Base-by-base conservation (phyloP, 495 filamentous ascomycete species). In the Schizothecium vesticola region DNA sequence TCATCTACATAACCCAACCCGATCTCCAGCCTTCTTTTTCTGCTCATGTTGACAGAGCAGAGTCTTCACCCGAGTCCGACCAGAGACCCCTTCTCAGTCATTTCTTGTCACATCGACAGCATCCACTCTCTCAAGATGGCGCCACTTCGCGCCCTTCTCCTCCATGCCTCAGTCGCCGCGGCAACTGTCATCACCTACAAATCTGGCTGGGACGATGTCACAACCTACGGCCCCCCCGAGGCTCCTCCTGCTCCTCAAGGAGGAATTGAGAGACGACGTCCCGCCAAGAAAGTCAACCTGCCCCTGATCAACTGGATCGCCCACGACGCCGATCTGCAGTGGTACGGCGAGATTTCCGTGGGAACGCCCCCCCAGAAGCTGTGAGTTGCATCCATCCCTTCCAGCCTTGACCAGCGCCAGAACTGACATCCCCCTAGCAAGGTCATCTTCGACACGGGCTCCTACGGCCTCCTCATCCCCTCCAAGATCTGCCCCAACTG, bases 371-470 rank as follows among this genome's bases (percentile, higher is more conserved):
- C 71, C 0, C 69, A 70, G 60, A 74, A 59, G 9, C 69, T 75
- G 74, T 73, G 64, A 67, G 70, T 63, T 6, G 6, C 8, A 21
- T 55, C n/a, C 6, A n/a, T 2, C 3, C 1, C 22, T 9, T 12
- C 31, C 22, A 16, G 9, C 11, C 22, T 1, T 1, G 0, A 24
- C 16, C 10, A 0, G 1, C 2, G 2, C 6, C 12, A 24, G 24
- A n/a, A 19, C 56, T 59, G 26, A 56, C 16, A 43, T 12, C 28
- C 21, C 21, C 2, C 9, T 16, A 77, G 71, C 63, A 76, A 69
- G 3, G 72, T 75, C 36, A 59, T 75, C 36, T 67, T 76, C n/a
- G 74, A 77, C 66, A 77, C 73, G 2, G 73, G 70, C 16, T 43
- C 33, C 4, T 43, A 25, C 6, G 60, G 66, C 24, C 61, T 77